Evolutionary conservation across 2,329 filamentous ascomycete species (phyloP).

Genomic region (Alternaria rosae): DNA sequence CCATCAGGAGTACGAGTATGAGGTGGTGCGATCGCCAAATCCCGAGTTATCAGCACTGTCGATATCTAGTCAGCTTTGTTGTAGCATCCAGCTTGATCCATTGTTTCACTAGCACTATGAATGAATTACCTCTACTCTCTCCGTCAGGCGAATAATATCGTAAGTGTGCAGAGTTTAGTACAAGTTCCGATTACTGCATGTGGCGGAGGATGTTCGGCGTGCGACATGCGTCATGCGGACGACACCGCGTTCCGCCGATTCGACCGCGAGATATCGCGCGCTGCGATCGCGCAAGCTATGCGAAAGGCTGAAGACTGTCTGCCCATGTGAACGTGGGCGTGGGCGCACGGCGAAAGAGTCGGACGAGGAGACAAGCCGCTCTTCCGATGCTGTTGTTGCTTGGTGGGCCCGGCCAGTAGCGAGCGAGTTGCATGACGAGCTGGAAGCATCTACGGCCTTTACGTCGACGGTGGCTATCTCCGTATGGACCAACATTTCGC

Average conservation of each 20-base stretch:
- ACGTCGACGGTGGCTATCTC: conserved; percentile 27
- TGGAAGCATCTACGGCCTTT: conserved; percentile 6
- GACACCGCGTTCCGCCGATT: conserved; percentile 1
- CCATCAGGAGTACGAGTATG: background rate
- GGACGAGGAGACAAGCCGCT: conserved; percentile 23
- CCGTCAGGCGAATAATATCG: background rate
- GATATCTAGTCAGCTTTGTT: background rate
- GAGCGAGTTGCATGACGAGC: background rate
- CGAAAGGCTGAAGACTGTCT: background rate
- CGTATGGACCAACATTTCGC: conserved; percentile 10
- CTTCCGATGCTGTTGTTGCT: background rate
- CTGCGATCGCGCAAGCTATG: background rate
- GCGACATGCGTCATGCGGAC: background rate
- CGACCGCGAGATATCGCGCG: background rate
- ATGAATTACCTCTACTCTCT: background rate
- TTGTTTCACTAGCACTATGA: background rate
- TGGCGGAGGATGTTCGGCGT: background rate
- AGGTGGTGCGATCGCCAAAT: background rate
- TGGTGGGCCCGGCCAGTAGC: conserved; percentile 18
- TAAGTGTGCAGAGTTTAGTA: background rate
- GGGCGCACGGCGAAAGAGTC: conserved; percentile 2
- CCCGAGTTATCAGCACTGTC: background rate
- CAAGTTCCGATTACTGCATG: background rate
- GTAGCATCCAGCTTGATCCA: background rate
- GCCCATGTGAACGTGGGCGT: background rate